A percentile compares a stretch with the other conserved stretches of the same genome.
Evolutionary conservation across 768 basidiomycete species (phyloP).

Genomic region (Amanita molliuscula): DNA sequence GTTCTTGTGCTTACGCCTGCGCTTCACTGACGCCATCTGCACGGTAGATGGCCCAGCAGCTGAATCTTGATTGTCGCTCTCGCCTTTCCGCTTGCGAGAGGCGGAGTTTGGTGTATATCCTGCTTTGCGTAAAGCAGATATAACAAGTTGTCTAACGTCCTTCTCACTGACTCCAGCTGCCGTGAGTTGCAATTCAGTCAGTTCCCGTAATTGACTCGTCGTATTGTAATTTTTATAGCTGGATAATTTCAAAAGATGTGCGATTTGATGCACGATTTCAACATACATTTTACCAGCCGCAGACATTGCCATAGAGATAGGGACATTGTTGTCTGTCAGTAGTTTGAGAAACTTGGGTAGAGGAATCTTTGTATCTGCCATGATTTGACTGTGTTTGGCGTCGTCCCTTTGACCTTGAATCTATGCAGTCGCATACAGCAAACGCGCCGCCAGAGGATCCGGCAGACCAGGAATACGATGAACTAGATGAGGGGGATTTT

Average conservation of each 20-base stretch:
- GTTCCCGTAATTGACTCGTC: constrained; percentile 37
- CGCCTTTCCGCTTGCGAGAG: constrained; percentile 14
- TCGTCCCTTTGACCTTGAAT: neutral
- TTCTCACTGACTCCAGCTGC: constrained; percentile 51
- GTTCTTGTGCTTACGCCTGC: constrained; percentile 43
- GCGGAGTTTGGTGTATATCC: constrained; percentile 54
- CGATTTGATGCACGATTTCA: neutral
- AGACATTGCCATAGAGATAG: constrained; percentile 58
- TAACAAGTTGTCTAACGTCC: constrained; percentile 49
- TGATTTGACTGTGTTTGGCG: constrained; percentile 8
- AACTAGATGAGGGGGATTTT: constrained; percentile 37
- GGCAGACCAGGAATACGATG: constrained; percentile 31
- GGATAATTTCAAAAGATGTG: neutral
- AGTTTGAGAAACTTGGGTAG: constrained; percentile 61
- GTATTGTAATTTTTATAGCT: constrained; percentile 72
- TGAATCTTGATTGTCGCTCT: constrained; percentile 11
- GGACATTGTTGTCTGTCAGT: constrained; percentile 44
- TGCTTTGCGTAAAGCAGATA: constrained; percentile 52
- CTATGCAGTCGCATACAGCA: neutral
- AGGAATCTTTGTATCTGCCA: constrained; percentile 35
- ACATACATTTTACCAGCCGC: constrained; percentile 61
- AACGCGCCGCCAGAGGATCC: neutral
- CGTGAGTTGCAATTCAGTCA: constrained; percentile 52
- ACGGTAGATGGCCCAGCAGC: constrained; percentile 3
- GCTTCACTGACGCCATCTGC: constrained; percentile 35